Evolutionary conservation across 768 basidiomycete species (phyloP).

Genomic region (Neoboletus brunneissimus): DNA sequence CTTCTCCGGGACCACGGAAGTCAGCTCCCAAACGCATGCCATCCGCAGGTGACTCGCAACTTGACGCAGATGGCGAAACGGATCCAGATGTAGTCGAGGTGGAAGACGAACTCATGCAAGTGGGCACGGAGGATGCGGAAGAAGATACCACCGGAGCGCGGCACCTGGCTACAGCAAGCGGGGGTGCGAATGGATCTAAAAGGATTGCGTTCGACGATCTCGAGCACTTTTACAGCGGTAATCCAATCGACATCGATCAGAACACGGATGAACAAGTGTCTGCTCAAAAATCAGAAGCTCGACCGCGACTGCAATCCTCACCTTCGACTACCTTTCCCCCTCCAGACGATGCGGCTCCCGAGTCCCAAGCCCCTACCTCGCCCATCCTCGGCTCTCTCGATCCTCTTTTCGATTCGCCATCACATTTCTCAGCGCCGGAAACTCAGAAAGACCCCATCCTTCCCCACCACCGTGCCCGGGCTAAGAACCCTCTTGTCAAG

Average conservation of each 20-base stretch:
- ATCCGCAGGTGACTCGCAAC: constrained; percentile 30
- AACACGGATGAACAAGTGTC: constrained; percentile 13
- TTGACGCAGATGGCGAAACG: constrained; percentile 32
- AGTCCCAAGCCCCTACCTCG: constrained; percentile 8
- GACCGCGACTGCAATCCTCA: constrained; percentile 1
- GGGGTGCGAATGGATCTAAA: constrained; percentile 2
- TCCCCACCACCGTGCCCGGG: constrained; percentile 45
- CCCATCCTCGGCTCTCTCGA: constrained; percentile 15
- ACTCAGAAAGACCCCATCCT: constrained; percentile 4
- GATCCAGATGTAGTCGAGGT: constrained; percentile 40
- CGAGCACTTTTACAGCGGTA: constrained; percentile 27
- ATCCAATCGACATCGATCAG: constrained; percentile 34
- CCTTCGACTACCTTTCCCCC: neutral
- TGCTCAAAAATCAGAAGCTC: constrained; percentile 1
- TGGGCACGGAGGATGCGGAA: constrained; percentile 20
- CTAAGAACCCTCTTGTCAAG: constrained; percentile 53
- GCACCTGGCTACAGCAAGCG: neutral
- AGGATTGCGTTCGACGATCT: constrained; percentile 29
- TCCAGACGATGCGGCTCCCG: neutral
- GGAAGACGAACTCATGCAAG: constrained; percentile 32
- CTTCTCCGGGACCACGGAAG: constrained; percentile 27
- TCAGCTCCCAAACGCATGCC: constrained; percentile 14
- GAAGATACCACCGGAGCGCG: constrained; percentile 8
- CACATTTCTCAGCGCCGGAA: constrained; percentile 4
- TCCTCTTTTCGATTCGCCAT: constrained; percentile 32